Percentiles rank a stretch among this genome's conserved stretches.
phyloP scores from a whole-genome alignment of 192 early-diverging fungal genomes.

The Podila horticola region DNA sequence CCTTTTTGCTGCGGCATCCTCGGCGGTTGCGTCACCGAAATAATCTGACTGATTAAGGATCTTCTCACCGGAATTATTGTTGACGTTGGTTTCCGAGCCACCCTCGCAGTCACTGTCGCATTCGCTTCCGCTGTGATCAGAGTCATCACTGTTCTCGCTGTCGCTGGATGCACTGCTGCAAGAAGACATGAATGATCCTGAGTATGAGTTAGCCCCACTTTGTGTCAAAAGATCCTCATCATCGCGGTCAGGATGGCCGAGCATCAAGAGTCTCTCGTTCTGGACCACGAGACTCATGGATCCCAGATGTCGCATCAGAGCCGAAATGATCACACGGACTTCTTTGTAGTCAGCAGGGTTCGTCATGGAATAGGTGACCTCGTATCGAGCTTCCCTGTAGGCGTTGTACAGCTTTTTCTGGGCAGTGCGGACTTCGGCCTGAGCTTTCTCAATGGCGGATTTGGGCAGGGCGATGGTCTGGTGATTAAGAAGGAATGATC shows the following conservation, averaged over 20 bases:
- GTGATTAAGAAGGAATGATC: slow-evolving; percentile 45
- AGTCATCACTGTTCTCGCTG: slow-evolving; percentile 5
- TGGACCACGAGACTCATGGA: slow-evolving; percentile 51
- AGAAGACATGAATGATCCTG: not conserved
- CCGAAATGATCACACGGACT: slow-evolving; percentile 32
- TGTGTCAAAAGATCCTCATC: slow-evolving; percentile 34
- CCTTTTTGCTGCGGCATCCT: slow-evolving; percentile 1
- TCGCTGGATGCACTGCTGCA: not conserved
- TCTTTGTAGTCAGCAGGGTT: slow-evolving; percentile 50
- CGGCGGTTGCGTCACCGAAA: slow-evolving; percentile 20
- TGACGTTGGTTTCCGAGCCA: not conserved
- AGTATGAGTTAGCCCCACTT: slow-evolving; percentile 17
- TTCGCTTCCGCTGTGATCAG: not conserved
- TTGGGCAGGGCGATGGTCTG: slow-evolving; percentile 49
- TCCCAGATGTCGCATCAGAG: slow-evolving; percentile 42
- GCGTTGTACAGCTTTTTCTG: slow-evolving; percentile 48
- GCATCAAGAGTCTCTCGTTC: slow-evolving; percentile 44
- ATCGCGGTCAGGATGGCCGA: slow-evolving; percentile 35
- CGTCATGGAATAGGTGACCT: slow-evolving; percentile 41
- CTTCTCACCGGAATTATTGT: slow-evolving; percentile 6
- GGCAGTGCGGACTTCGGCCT: slow-evolving; percentile 31
- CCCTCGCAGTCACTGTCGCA: not conserved
- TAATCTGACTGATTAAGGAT: slow-evolving; percentile 14
- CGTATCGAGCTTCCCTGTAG: slow-evolving; percentile 44
- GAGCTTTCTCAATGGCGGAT: slow-evolving; percentile 41